Conservation (phyloP, 352 stramenopile species). For the Pythium biforme region DNA sequence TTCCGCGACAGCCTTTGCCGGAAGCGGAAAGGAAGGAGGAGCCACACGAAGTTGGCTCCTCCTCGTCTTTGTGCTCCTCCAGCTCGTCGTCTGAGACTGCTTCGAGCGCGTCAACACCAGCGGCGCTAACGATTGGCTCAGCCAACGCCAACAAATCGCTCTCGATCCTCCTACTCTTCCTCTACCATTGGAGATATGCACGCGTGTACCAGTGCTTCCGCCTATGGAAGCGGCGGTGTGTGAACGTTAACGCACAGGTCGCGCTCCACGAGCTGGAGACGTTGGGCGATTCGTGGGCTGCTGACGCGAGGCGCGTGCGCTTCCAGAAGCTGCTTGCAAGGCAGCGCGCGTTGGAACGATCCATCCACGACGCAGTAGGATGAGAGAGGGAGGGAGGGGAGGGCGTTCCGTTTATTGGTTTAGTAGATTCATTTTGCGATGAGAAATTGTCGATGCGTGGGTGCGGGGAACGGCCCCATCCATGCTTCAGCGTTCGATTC, state of each 20-base stretch:
- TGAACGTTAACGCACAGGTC: constrained; percentile 17
- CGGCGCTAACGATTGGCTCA: constrained; percentile 9
- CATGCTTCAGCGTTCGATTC: not conserved
- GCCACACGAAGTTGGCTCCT: not conserved
- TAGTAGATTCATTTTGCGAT: constrained; percentile 4
- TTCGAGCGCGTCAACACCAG: not conserved
- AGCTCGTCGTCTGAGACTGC: not conserved
- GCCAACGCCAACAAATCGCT: constrained; percentile 6
- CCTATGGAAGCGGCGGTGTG: constrained; percentile 20
- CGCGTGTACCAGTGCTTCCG: constrained; percentile 27
- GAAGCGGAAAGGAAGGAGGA: not conserved
- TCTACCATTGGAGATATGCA: constrained; percentile 28
- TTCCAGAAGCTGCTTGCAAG: constrained; percentile 1
- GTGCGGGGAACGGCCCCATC: not conserved
- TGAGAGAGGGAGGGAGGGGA: no score
- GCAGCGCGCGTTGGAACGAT: constrained; percentile 11
- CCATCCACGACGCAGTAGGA: not conserved
- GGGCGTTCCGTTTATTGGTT: constrained; percentile 21
- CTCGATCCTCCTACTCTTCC: constrained; percentile 25
- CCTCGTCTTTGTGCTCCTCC: not conserved
- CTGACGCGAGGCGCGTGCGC: not conserved
- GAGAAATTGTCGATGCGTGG: not conserved
- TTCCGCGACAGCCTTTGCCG: constrained; percentile 1
- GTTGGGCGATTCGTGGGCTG: constrained; percentile 16
- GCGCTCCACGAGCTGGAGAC: constrained; percentile 22